Base-by-base conservation (phyloP, 306 rosid genomes). In the Neltuma alba region DNA sequence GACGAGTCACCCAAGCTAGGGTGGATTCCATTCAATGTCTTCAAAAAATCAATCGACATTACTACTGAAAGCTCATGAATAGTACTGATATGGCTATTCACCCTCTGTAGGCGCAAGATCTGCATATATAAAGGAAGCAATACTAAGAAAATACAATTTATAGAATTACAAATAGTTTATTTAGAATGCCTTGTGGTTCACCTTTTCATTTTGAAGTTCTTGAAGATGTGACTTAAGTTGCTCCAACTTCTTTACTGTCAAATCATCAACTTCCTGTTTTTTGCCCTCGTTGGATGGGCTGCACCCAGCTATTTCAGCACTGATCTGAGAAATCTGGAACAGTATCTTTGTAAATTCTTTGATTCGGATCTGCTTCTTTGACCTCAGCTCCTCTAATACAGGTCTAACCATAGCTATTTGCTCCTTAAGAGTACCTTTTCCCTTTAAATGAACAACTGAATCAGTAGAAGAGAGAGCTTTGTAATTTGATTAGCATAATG, bases 151-250 rank as follows among this genome's bases (percentile, higher is more conserved):
- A 75, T 28, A 61, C 67, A 38, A 42, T 62, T 64, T 48, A 65
- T 7, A 62, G 27, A 65, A 33, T 70, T 57, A 60, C 44, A 61
- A 67, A 30, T 66, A 33, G 20, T 31, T 65, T 79, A 70, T 71
- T 30, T n/a, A 42, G 40, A 83, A 77, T 76, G 37, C 15, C 28
- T 20, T 33, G 70, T 21, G 23, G 16, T 52, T 47, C 33, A 92
- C 97, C 97, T 94, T 94, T 80, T 92, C 97, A 45, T 74, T 86
- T 76, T 86, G 97, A 84, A 94, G 94, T 78, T 94, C 98, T 58
- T 88, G 86, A 47, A 94, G 95, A 57, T 89, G 93, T 3, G 88
- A 81, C 81, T 87, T 89, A 52, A 91, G 97, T 84, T 91, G 97
- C 25, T 83, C 88, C 87, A 92, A 78, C 88, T 85, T 88, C 87